These are phyloP conservation scores for Saturnispora hagleri DNA, from an alignment of 805 yeast species.

Conservation along the genomic window DNA sequence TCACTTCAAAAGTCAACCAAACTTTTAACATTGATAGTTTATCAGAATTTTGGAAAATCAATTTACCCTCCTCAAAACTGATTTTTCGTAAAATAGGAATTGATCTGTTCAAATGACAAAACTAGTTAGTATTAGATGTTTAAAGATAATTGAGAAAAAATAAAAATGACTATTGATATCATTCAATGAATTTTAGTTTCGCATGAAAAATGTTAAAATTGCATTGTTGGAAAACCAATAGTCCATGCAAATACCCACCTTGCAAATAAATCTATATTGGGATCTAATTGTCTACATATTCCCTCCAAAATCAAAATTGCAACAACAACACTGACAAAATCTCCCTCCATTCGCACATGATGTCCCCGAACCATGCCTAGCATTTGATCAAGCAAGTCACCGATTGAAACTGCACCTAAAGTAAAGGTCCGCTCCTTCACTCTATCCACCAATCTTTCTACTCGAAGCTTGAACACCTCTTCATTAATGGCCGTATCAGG, in stretches of 20 bases:
- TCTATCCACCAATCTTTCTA: constrained; percentile 69
- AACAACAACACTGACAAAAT: constrained; percentile 89
- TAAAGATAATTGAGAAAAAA: background rate
- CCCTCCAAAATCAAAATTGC: constrained; percentile 90
- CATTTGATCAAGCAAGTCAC: constrained; percentile 81
- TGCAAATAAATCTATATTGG: constrained; percentile 88
- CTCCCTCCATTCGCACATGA: constrained; percentile 97
- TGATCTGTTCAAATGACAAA: constrained; percentile 38
- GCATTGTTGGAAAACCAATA: constrained; percentile 29
- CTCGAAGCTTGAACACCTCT: constrained; percentile 81
- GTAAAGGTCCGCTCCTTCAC: constrained; percentile 87
- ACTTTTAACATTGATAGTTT: constrained; percentile 78
- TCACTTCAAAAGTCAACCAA: constrained; percentile 83
- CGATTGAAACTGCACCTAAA: constrained; percentile 83
- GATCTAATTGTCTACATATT: constrained; percentile 89
- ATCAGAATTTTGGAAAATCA: constrained; percentile 45
- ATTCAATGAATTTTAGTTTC: background rate
- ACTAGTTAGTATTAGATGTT: constrained; percentile 7
- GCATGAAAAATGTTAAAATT: constrained; percentile 6
- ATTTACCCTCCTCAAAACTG: constrained; percentile 61
- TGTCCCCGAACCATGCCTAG: constrained; percentile 85
- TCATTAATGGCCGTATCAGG: constrained; percentile 85
- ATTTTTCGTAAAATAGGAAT: constrained; percentile 78
- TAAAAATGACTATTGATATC: background rate
- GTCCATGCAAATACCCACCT: constrained; percentile 65